Percentiles rank a stretch among this genome's conserved stretches.
Conservation (phyloP, 2,329 filamentous ascomycete genomes). For the Cladorrhinum sp. region DNA sequence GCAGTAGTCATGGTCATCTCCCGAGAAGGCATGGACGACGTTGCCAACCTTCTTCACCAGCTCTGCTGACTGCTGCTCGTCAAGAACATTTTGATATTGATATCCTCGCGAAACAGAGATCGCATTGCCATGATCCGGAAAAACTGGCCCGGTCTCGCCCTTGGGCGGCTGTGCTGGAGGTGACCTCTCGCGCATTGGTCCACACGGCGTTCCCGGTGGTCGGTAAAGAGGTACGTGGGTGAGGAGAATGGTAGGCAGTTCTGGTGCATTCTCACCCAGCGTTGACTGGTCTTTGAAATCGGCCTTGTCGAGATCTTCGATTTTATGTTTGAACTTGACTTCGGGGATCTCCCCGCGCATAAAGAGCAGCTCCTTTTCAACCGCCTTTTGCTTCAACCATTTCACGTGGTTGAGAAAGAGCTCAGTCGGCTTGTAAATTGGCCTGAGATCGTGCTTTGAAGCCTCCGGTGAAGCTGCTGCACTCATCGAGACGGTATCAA, state of each 20-base stretch:
- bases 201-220: constrained; percentile 78
- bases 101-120: constrained; percentile 78
- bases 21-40: constrained; percentile 83
- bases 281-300: constrained; percentile 40
- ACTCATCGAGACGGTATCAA: constrained; percentile 85
- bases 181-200: constrained; percentile 78
- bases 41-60: constrained; percentile 77
- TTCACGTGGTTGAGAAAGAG: constrained; percentile 72
- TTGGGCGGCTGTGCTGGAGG: constrained; percentile 65
- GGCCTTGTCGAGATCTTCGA: constrained; percentile 56
- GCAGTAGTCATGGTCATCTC: constrained; percentile 98
- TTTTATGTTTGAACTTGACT: constrained; percentile 54
- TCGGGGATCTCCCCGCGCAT: constrained; percentile 60
- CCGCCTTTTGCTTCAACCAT: constrained; percentile 62
- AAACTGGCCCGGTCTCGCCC: constrained; percentile 51
- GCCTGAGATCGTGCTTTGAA: constrained; percentile 48
- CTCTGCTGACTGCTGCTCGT: constrained; percentile 68
- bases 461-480: constrained; percentile 58
- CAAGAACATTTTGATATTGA: constrained; percentile 95
- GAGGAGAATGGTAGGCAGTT: constrained; percentile 83
- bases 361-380: constrained; percentile 64
- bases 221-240: constrained; percentile 90
- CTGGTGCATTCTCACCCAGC: constrained; percentile 45
- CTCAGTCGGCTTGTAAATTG: constrained; percentile 72
- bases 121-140: constrained; percentile 69